Base-by-base conservation (phyloP, 768 basidiomycete species). In the Tylopilus sp. region DNA sequence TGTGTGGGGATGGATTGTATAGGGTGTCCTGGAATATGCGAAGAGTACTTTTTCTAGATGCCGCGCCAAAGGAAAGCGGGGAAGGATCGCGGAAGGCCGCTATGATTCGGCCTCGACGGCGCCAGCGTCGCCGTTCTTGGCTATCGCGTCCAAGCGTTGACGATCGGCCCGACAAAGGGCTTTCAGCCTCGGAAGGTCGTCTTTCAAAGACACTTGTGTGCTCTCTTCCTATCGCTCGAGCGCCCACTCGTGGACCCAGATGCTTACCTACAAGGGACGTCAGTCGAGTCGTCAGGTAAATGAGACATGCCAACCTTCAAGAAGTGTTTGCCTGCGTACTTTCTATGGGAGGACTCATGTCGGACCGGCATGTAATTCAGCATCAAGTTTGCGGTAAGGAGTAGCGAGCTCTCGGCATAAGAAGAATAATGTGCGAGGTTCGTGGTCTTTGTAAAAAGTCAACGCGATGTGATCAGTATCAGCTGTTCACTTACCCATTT, bases 361-460 rank as follows among this genome's bases (percentile, higher is more conserved):
- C 76, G 77, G 45, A 86, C 67, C 4, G 86, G 81, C 61, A 96
- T 75, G 64, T 93, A 95, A 70, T 92, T 89, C 60, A 97, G 66
- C 89, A 97, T 93, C 56, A 89, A 63, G 64, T 87, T 89, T 1
- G 91, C 95, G 0, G 83, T 84, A 0, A 91, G 89, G 29, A 94
- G 71, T 41, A 98, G 69, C 48, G 86, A 85, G 34, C 80, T 81
- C 71, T 95, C 90, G 4, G 86, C 73, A 68, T 93, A 97, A 26
- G 85, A 85, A 3, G 91, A 87, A 66, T 93, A 97, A 66, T 96
- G 92, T 11, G 86, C 86, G 38, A 96, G 72, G 63, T 90, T 96
- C 3, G 90, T 76, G 28, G 85, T 85, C 94, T 96, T 65, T 0
- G 16, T 34, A 46, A 33, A n/a, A 25, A 49, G 49, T 56, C 41